Evolutionary conservation across 73 alveolate genomes (phyloP), one percentile per base, ranked within the genome.

Genomic region (Blepharisma japonicum): DNA sequence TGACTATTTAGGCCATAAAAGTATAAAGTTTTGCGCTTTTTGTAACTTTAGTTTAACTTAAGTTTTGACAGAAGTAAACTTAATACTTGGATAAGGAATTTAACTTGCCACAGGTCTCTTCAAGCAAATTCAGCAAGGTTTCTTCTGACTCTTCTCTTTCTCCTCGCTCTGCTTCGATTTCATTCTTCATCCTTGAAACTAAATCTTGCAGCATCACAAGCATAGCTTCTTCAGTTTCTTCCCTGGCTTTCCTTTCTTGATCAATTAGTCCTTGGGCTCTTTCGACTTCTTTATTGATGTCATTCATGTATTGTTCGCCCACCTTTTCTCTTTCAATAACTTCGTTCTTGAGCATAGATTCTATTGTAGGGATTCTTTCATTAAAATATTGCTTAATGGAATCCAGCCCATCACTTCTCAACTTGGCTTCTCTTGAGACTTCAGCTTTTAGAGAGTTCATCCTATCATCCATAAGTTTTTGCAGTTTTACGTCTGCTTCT

Each of bases 161-260:
- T 70, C 82, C 85, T 81, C 85, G 81, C 84, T 91, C 97, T 66
- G 55, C 79, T 81, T 91, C 96, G 6, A 90, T 80, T 68, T 91
- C 97, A 14, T 53, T 80, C 77, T 91, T 91, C 21, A 89, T 91
- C 82, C 88, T 88, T 77, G 78, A 82, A 20, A 89, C 89, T 82
- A 91, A 86, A 54, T 89, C 92, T 66, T 85, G 89, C 38, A 91
- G 81, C 97, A 91, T 91, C 77, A 86, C 97, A 9, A 91, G 80
- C 55, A 91, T 76, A 11, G 96, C 95, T 70, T 91, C 97, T 71
- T 91, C 97, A 53, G 97, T 89, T 71, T 91, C 94, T 56, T 91
- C 97, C 71, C 94, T 86, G n/a, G 89, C 83, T 78, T 88, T 84
- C 83, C 81, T 90, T 71, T 90, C 97, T 68, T 78, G 71, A 39